Conservation (phyloP, 2,329 filamentous ascomycete species). For the Alternaria alternata region DNA sequence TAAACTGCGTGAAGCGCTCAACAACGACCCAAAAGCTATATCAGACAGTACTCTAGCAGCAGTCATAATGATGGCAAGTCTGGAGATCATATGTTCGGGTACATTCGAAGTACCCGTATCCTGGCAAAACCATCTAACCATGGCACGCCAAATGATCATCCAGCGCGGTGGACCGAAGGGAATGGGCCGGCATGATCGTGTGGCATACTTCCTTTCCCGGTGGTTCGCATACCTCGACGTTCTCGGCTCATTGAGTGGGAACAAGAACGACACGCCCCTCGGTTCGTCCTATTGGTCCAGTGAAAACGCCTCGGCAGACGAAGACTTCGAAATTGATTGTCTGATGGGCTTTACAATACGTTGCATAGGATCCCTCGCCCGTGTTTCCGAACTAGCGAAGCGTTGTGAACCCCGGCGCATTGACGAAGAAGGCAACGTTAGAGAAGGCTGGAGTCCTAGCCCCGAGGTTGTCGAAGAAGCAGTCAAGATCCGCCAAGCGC, state of each 20-base stretch:
- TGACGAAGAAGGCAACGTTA: conserved; percentile 60
- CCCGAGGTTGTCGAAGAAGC: conserved; percentile 65
- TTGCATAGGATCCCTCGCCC: conserved; percentile 74
- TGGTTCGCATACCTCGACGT: conserved; percentile 89
- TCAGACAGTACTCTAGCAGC: conserved; percentile 79
- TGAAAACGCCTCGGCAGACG: conserved; percentile 60
- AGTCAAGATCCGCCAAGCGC: conserved; percentile 65
- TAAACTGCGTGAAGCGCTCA: conserved; percentile 71
- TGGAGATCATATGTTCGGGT: conserved; percentile 83
- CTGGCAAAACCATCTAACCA: conserved; percentile 80
- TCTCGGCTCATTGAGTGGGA: conserved; percentile 73
- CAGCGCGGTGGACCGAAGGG: conserved; percentile 68
- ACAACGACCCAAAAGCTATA: conserved; percentile 59
- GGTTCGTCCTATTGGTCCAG: conserved; percentile 53
- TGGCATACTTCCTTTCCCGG: conserved; percentile 77
- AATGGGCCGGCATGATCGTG: conserved; percentile 58
- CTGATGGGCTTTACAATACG: conserved; percentile 80
- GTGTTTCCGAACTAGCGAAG: conserved; percentile 75
- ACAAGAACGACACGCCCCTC: conserved; percentile 54
- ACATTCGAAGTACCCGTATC: conserved; percentile 81
- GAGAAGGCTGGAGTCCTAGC: conserved; percentile 66
- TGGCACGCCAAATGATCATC: conserved; percentile 78
- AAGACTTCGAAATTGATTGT: conserved; percentile 78
- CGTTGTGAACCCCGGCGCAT: conserved; percentile 73
- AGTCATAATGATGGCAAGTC: conserved; percentile 82